phyloP scores from a whole-genome alignment of 805 yeast species.

The Candida pseudofarinosa region DNA sequence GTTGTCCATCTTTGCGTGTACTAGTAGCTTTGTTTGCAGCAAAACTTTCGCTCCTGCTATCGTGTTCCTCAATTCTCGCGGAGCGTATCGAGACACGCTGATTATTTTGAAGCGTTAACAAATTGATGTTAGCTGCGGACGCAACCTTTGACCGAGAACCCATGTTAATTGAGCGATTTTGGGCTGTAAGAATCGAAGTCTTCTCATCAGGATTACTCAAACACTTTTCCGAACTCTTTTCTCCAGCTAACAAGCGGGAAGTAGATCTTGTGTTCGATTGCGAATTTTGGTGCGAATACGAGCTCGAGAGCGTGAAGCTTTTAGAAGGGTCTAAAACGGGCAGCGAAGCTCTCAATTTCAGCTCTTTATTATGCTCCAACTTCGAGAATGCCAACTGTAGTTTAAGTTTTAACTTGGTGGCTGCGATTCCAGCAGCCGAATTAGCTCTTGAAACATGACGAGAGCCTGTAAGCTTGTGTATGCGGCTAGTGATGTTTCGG shows the following conservation, averaged over 20 bases:
- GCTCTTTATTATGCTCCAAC: conserved; percentile 20
- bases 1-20: conserved; percentile 6
- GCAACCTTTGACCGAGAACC: not conserved
- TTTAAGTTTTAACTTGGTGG: conserved; percentile 40
- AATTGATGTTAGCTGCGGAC: conserved; percentile 22
- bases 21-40: conserved; percentile 6
- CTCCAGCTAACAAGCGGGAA: not conserved
- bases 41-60: not conserved
- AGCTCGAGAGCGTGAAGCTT: not conserved
- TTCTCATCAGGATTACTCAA: not conserved
- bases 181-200: not conserved
- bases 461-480: not conserved
- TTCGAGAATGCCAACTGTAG: conserved; percentile 40
- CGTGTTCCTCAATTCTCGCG: not conserved
- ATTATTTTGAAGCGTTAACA: conserved; percentile 7
- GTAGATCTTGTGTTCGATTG: conserved; percentile 2
- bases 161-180: not conserved
- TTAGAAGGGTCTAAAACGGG: conserved; percentile 2
- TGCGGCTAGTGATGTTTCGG: conserved; percentile 1
- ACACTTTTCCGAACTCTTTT: not conserved
- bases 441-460: conserved; percentile 6
- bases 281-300: conserved; percentile 1
- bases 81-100: not conserved
- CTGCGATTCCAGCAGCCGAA: conserved; percentile 37
- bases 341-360: not conserved